Conservation (phyloP, 2,329 filamentous ascomycete genomes). For the Colletotrichum sp. region DNA sequence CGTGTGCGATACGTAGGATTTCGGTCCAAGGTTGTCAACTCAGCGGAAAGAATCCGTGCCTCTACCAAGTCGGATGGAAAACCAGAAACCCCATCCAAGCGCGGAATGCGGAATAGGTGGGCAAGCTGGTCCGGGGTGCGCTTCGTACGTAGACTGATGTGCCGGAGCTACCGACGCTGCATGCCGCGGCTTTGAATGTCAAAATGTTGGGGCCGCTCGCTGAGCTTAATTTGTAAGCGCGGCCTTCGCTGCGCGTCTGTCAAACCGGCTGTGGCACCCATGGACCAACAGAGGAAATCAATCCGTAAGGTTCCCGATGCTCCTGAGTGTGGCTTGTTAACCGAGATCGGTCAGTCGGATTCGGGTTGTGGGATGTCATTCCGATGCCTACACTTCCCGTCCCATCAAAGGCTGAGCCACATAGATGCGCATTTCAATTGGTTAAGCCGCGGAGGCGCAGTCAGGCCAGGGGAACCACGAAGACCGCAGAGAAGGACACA, state of each 20-base stretch:
- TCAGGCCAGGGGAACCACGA: background rate
- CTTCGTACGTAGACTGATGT: background rate
- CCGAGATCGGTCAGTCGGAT: background rate
- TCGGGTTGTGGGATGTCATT: background rate
- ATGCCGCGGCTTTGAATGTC: background rate
- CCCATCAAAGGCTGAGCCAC: background rate
- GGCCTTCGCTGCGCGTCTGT: background rate
- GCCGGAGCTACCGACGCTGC: constrained; percentile 10
- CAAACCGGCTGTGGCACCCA: background rate
- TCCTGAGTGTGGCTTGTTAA: background rate
- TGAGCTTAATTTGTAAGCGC: background rate
- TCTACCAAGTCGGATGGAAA: background rate
- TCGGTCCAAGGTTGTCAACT: background rate
- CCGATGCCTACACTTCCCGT: background rate
- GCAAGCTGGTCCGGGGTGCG: background rate
- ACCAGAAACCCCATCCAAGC: background rate
- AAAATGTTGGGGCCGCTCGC: background rate
- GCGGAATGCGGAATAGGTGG: background rate
- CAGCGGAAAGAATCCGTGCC: background rate
- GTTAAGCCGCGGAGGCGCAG: background rate
- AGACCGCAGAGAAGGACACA: background rate
- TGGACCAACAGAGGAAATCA: background rate
- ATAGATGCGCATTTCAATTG: background rate
- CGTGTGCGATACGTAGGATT: background rate
- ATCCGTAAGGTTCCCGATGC: background rate